phyloP scores from a whole-genome alignment of 495 filamentous ascomycete species.

The Hypoxylon lienhwacheense region DNA sequence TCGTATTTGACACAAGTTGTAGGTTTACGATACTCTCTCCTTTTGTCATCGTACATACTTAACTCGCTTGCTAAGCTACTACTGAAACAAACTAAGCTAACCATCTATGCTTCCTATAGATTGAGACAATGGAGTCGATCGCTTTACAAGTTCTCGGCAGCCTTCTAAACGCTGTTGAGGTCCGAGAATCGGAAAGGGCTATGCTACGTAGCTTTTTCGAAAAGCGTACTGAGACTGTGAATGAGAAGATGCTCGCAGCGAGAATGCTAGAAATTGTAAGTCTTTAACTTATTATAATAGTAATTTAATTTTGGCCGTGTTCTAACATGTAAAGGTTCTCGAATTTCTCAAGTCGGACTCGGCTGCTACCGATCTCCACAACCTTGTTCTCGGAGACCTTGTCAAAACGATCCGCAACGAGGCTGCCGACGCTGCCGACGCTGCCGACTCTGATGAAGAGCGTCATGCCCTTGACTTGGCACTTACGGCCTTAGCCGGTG shows the following conservation, averaged over 20 bases:
- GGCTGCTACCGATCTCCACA: constrained; percentile 4
- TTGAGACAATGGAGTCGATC: not conserved
- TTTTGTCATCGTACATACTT: no score
- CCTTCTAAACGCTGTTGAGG: not conserved
- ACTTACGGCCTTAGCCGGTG: no score
- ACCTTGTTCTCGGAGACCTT: constrained; percentile 8
- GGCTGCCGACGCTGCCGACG: not conserved
- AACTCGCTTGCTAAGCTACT: not conserved
- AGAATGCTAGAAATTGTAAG: constrained; percentile 3
- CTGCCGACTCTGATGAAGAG: not conserved
- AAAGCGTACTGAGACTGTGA: not conserved
- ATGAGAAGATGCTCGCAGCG: not conserved
- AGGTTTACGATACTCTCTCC: no score
- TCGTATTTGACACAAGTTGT: no score
- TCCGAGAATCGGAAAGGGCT: not conserved
- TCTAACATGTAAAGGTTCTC: constrained; percentile 7
- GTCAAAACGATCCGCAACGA: not conserved
- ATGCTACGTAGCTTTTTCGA: constrained; percentile 6
- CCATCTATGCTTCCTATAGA: not conserved
- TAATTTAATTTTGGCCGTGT: not conserved
- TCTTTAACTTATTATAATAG: not conserved
- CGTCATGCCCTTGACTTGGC: not conserved
- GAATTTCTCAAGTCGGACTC: not conserved
- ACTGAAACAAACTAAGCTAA: not conserved
- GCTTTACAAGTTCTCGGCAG: not conserved